A percentile compares a stretch with the other conserved stretches of the same genome.
Evolutionary conservation across 1,139 yeast genomes (phyloP).

Genomic region (Martiniozyma asiatica): DNA sequence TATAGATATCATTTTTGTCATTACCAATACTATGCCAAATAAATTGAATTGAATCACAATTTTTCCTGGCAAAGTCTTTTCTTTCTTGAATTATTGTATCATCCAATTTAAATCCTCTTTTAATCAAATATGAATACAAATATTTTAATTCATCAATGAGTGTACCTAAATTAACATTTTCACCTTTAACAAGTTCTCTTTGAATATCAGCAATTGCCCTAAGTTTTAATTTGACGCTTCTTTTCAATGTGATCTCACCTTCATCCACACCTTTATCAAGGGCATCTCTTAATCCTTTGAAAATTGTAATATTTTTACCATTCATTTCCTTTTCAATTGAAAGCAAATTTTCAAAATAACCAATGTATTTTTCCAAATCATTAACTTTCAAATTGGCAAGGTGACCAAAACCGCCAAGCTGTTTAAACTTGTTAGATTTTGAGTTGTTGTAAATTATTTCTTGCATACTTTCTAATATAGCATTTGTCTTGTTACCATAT

Average conservation of each 20-base stretch:
- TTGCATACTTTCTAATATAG: conserved; percentile 1
- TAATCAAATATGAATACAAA: conserved; percentile 24
- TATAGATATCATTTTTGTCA: conserved; percentile 20
- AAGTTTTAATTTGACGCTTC: conserved; percentile 25
- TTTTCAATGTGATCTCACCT: conserved; percentile 31
- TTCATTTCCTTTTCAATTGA: conserved; percentile 28
- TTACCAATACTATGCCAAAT: conserved; percentile 14
- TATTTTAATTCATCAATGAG: conserved; percentile 35
- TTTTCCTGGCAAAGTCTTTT: conserved; percentile 9
- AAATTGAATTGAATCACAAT: conserved; percentile 6
- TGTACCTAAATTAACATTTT: conserved; percentile 24
- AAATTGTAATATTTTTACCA: conserved; percentile 26
- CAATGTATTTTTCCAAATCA: conserved; percentile 25
- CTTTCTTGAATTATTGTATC: conserved; percentile 16
- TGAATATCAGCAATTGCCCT: conserved; percentile 23
- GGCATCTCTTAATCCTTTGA: conserved; percentile 37
- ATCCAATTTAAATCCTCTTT: conserved; percentile 12
- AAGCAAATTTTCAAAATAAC: conserved; percentile 27
- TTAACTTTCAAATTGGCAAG: conserved; percentile 22
- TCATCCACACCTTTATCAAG: conserved; percentile 35
- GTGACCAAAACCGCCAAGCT: too few relatives aligned
- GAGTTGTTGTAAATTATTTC: too few relatives aligned
- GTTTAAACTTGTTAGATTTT: too few relatives aligned
- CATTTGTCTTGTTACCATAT: conserved; percentile 1
- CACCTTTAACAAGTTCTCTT: conserved; percentile 26